Conservation (phyloP, 2,329 filamentous ascomycete genomes). For the Coniochaeta hoffmannii region DNA sequence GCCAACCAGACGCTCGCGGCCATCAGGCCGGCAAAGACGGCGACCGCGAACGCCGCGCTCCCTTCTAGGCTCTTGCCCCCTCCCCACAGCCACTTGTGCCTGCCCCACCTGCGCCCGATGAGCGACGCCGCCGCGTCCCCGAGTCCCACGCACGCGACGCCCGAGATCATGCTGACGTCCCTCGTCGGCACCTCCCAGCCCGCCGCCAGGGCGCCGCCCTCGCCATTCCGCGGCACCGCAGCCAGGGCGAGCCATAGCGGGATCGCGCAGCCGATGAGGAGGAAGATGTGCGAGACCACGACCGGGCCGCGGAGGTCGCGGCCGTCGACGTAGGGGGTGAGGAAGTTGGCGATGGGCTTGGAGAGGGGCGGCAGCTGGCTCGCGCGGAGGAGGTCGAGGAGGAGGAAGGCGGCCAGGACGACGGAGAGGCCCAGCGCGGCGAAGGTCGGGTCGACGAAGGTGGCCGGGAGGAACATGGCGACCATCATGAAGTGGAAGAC, state of each 20-base stretch:
- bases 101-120: conserved; percentile 79
- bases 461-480: conserved; percentile 82
- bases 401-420: conserved; percentile 74
- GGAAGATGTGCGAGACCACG: conserved; percentile 91
- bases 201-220: conserved; percentile 45
- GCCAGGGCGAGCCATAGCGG: conserved; percentile 86
- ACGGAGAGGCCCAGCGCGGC: conserved; percentile 72
- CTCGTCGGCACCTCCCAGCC: conserved; percentile 71
- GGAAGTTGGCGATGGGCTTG: conserved; percentile 74
- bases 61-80: conserved; percentile 95
- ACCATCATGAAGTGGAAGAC: conserved; percentile 99
- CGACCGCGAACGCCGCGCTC: conserved; percentile 69
- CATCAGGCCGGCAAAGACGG: conserved; percentile 69
- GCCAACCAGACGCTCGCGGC: conserved; percentile 66
- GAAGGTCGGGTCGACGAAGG: conserved; percentile 80
- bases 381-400: conserved; percentile 83
- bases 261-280: conserved; percentile 90
- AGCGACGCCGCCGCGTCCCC: conserved; percentile 91
- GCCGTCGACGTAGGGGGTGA: conserved; percentile 91
- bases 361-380: conserved; percentile 87
- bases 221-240: conserved; percentile 52
- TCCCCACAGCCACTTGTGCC: conserved; percentile 90
- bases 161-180: conserved; percentile 85
- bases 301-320: conserved; percentile 88
- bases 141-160: conserved; percentile 89